Percentiles rank a stretch among this genome's conserved stretches.
phyloP scores from a whole-genome alignment of 305 asterid genomes.

The Solanum hybrid region DNA sequence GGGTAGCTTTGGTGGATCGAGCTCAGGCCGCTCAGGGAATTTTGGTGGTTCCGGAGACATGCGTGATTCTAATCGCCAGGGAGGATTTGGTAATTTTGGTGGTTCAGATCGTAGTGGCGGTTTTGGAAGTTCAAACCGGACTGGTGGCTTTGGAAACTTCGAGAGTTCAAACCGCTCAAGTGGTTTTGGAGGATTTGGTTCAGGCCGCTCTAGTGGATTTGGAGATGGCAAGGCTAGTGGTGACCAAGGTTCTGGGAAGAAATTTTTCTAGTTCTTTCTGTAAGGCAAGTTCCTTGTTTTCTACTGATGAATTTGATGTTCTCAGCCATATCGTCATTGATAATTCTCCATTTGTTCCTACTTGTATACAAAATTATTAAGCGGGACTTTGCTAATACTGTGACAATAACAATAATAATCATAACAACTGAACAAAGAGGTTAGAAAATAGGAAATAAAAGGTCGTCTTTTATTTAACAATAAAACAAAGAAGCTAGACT shows the following conservation, averaged over 20 bases:
- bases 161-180: conserved; percentile 36
- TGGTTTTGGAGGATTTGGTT: conserved; percentile 44
- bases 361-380: not conserved
- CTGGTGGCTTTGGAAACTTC: conserved; percentile 30
- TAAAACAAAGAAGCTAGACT: not conserved
- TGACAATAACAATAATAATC: not conserved
- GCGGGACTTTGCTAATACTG: not conserved
- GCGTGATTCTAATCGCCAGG: conserved; percentile 29
- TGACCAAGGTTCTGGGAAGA: conserved; percentile 22
- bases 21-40: conserved; percentile 32
- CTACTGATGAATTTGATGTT: conserved; percentile 2
- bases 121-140: conserved; percentile 33
- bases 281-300: conserved; percentile 2
- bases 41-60: conserved; percentile 39
- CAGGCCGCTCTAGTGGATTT: conserved; percentile 29
- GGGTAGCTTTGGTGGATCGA: conserved; percentile 36
- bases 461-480: not conserved
- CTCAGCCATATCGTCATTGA: not conserved
- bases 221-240: conserved; percentile 29
- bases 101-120: conserved; percentile 36
- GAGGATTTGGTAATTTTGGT: conserved; percentile 40
- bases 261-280: conserved; percentile 18
- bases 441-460: not conserved
- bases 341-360: not conserved
- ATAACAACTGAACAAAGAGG: not conserved